Evolutionary conservation across 805 yeast species (phyloP).

Genomic region (Candida nanaspora): DNA sequence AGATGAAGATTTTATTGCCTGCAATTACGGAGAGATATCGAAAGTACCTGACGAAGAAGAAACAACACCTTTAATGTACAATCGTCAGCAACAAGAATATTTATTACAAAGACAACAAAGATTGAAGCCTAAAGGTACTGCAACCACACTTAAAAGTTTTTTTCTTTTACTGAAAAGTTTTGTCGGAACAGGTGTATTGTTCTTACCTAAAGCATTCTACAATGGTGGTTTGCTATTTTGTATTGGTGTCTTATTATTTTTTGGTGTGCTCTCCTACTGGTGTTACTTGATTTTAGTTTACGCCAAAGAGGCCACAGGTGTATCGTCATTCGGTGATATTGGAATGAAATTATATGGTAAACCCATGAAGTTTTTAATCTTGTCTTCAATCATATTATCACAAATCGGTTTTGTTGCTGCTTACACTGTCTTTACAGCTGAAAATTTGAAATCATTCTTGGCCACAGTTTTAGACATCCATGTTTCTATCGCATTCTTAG

Average conservation of each 20-base stretch:
- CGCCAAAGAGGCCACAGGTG: slow-evolving; percentile 52
- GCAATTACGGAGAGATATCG: slow-evolving; percentile 30
- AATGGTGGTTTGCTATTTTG: slow-evolving; percentile 70
- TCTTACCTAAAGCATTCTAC: slow-evolving; percentile 60
- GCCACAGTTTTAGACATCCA: slow-evolving; percentile 38
- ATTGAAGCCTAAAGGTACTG: slow-evolving; percentile 44
- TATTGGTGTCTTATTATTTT: slow-evolving; percentile 40
- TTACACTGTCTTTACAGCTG: slow-evolving; percentile 71
- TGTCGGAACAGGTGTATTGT: slow-evolving; percentile 71
- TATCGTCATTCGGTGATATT: slow-evolving; percentile 74
- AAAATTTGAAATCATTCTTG: slow-evolving; percentile 59
- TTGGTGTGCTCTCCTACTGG: slow-evolving; percentile 70
- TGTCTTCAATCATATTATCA: slow-evolving; percentile 57
- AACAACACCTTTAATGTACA: slow-evolving; percentile 20
- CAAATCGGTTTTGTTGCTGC: slow-evolving; percentile 81
- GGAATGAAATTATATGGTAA: slow-evolving; percentile 58
- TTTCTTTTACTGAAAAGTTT: slow-evolving; percentile 66
- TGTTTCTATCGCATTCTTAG: slow-evolving; percentile 36
- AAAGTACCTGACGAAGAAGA: slow-evolving; percentile 30
- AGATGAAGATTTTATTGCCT: slow-evolving; percentile 52
- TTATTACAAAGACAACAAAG: slow-evolving; percentile 9
- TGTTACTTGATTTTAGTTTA: slow-evolving; percentile 62
- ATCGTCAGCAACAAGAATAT: slow-evolving; percentile 1
- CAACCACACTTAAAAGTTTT: slow-evolving; percentile 67
- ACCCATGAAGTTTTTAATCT: slow-evolving; percentile 56